Conservation (phyloP, 1,139 yeast species). For the Petasospora fabianii region DNA sequence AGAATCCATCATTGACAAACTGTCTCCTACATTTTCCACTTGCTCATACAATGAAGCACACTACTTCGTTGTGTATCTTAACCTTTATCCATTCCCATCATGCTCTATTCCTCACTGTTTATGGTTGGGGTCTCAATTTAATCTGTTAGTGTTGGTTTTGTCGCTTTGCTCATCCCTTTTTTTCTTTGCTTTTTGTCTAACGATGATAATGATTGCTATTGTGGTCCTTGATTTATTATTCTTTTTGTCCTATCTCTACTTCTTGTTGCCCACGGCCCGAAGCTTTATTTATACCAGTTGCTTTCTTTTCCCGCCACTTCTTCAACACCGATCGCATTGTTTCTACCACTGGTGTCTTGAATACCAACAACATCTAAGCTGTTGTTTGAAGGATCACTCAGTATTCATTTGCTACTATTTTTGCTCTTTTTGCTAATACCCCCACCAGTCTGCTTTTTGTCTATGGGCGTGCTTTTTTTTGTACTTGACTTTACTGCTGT, state of each 20-base stretch:
- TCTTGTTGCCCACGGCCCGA: neutral
- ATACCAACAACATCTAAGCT: too few relatives aligned
- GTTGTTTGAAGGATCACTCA: too few relatives aligned
- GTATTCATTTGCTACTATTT: too few relatives aligned
- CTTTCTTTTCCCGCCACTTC: slow-evolving; percentile 1
- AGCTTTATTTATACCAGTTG: neutral
- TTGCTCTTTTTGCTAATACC: slow-evolving; percentile 1
- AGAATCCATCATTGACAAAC: neutral
- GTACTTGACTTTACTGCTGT: neutral
- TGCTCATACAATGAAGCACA: neutral
- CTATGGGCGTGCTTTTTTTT: neutral
- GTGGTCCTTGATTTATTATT: neutral
- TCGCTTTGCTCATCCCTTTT: neutral
- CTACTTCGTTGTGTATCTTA: neutral
- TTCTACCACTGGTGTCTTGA: neutral
- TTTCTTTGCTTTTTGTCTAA: neutral
- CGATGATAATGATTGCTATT: neutral
- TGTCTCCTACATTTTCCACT: neutral
- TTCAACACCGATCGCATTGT: too few relatives aligned
- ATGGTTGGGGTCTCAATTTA: neutral
- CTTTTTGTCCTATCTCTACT: neutral
- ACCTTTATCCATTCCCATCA: neutral
- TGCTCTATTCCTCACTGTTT: slow-evolving; percentile 1
- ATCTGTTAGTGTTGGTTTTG: neutral
- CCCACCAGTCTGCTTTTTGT: neutral